Evolutionary conservation across 2,329 filamentous ascomycete genomes (phyloP), one percentile per base, ranked within the genome.

Genomic region (Claviceps quebecensis): DNA sequence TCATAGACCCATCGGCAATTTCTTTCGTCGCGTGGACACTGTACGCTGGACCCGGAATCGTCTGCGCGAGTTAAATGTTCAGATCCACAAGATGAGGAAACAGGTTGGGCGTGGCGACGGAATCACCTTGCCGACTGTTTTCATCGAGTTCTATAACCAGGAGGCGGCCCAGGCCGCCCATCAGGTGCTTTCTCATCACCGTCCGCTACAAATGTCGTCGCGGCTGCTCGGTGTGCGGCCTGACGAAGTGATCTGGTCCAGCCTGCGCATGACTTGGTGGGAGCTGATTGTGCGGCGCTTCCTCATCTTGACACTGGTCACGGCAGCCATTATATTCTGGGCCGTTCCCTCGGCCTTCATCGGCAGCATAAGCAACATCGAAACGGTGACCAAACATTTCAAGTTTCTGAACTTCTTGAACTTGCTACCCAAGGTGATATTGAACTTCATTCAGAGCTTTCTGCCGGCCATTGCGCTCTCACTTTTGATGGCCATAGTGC

Each of bases 1-100:
- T 1, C 89, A 95, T 63, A 63, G 73, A 0, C 70, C 76, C 5
- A 66, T 93, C 22, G 78, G 77, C 16, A 73, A 86, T 46, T 77
- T 90, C 57, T 86, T 89, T 58, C 83, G 88, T 63, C 93, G 95
- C 66, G 90, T 96, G 16, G 93, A 98, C 68, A 93, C 89, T 0
- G 96, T 98, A 65, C 81, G 91, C 55, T 96, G 86, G 85, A 86
- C 82, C 56, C 85, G 93, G 49, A 72, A 75, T 1, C 61, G 68
- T 4, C 59, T 72, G 2, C 65, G 66, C 26, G 62, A 69, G 2
- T 59, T 72, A 14, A 71, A 70, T 46, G 54, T 61, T 0, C 63
- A 68, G 16, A 72, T 72, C 34, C 65, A 60, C 54, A 85, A 94
- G 65, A 79, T 96, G 49, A 78, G 84, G 56, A 81, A 81, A 47